These are phyloP conservation scores for Grosmannia serpens DNA, from an alignment of 2,329 filamentous ascomycete species.

Conservation along the genomic window DNA sequence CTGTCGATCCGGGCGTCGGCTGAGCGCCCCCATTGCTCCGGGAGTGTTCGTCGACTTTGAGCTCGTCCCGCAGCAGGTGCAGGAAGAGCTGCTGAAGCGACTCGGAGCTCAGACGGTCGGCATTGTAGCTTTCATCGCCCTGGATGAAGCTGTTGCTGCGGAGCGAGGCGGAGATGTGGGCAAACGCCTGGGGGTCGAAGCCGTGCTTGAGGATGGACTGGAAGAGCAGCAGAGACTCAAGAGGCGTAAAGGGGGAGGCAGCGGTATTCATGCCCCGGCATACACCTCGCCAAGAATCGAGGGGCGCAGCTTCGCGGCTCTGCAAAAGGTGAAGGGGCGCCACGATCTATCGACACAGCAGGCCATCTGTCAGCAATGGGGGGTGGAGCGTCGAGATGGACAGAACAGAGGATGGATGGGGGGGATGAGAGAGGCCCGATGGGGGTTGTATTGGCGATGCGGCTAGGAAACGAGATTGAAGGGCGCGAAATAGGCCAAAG, in stretches of 20 bases:
- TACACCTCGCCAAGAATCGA: slow-evolving; percentile 22
- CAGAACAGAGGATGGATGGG: background rate
- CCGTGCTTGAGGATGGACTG: slow-evolving; percentile 19
- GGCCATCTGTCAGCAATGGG: background rate
- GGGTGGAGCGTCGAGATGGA: background rate
- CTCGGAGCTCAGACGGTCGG: slow-evolving; percentile 61
- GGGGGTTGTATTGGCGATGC: background rate
- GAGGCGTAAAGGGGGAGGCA: slow-evolving; percentile 18
- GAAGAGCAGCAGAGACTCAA: slow-evolving; percentile 24
- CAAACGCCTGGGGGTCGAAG: slow-evolving; percentile 20
- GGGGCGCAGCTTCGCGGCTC: slow-evolving; percentile 20
- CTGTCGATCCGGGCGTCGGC: background rate
- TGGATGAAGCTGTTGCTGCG: slow-evolving; percentile 63
- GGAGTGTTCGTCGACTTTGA: slow-evolving; percentile 37
- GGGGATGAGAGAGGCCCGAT: background rate
- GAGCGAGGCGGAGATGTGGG: slow-evolving; percentile 44
- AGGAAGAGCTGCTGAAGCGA: slow-evolving; percentile 71
- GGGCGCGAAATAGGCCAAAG: background rate
- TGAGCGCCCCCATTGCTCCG: slow-evolving; percentile 18
- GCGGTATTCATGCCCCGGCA: slow-evolving; percentile 23
- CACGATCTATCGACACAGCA: slow-evolving; percentile 15
- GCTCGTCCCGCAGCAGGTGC: slow-evolving; percentile 62
- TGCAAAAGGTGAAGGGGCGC: slow-evolving; percentile 24
- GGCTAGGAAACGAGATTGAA: background rate
- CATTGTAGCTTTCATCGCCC: slow-evolving; percentile 60